These are phyloP conservation scores for Larix kaempferi DNA, from an alignment of 75 land plant genomes.

Conservation along the genomic window DNA sequence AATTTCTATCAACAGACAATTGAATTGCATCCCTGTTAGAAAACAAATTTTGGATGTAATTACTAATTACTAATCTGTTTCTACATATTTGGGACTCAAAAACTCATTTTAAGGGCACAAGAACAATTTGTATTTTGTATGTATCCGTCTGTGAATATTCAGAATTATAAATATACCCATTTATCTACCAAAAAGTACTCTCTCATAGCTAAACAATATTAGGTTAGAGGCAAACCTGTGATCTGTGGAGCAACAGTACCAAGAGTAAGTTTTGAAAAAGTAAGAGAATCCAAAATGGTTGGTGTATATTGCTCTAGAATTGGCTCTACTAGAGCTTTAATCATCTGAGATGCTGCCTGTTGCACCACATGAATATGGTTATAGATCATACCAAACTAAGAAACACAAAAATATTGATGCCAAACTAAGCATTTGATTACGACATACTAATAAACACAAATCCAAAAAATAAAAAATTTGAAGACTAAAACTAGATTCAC, in stretches of 20 bases:
- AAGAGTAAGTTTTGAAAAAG: slow-evolving; percentile 83
- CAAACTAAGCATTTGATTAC: background rate
- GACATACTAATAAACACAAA: background rate
- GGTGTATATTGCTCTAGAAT: slow-evolving; percentile 80
- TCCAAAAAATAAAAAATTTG: background rate
- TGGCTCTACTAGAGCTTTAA: slow-evolving; percentile 66
- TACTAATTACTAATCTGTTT: no score
- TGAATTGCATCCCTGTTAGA: no score
- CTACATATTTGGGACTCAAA: no score
- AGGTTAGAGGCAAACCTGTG: slow-evolving; percentile 48
- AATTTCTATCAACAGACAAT: no score
- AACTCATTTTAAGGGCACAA: no score
- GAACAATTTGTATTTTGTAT: no score
- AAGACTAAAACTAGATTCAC: background rate
- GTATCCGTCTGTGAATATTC: no score
- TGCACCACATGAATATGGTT: slow-evolving; percentile 11
- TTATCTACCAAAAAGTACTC: no score
- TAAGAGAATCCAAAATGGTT: slow-evolving; percentile 55
- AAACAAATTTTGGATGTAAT: no score
- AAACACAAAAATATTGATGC: background rate
- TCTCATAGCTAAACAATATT: no score
- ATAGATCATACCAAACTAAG: background rate
- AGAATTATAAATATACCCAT: no score
- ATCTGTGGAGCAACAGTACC: slow-evolving; percentile 96
- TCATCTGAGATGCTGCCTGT: slow-evolving; percentile 89